A percentile compares a stretch with the other conserved stretches of the same genome.
phyloP scores from a whole-genome alignment of 2,329 filamentous ascomycete species.

The Xylaria hypoxylon region DNA sequence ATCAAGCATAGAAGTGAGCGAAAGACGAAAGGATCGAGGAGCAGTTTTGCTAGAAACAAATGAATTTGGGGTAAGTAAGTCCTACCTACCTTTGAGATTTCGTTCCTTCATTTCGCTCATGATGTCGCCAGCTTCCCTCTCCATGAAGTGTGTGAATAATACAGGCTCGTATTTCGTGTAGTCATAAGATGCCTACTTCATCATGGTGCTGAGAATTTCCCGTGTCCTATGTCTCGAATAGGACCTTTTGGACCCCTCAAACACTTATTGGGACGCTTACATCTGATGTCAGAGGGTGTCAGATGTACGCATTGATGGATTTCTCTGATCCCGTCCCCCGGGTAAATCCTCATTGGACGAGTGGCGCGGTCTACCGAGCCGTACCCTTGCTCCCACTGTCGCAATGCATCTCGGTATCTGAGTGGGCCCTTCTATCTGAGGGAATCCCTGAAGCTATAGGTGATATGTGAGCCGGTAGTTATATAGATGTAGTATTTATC shows the following conservation, averaged over 20 bases:
- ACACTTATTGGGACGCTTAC: not conserved
- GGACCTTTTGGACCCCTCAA: no score
- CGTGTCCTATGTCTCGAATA: not conserved
- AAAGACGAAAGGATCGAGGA: not conserved
- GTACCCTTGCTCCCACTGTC: slow-evolving; percentile 25
- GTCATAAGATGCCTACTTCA: not conserved
- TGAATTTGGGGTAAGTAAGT: not conserved
- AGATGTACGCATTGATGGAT: slow-evolving; percentile 24
- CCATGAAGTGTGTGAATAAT: not conserved
- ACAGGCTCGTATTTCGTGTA: not conserved
- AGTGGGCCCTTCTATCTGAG: not conserved
- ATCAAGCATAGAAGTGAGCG: not conserved
- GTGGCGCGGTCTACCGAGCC: slow-evolving; percentile 6
- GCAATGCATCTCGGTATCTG: slow-evolving; percentile 24
- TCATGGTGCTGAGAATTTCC: not conserved
- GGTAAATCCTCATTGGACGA: slow-evolving; percentile 26
- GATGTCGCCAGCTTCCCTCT: not conserved
- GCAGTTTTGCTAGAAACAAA: not conserved
- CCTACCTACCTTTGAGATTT: not conserved
- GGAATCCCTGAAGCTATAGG: not conserved
- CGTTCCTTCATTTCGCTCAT: no score
- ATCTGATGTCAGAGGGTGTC: not conserved
- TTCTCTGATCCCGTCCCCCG: slow-evolving; percentile 6
- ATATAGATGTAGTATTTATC: not conserved
- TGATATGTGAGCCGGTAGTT: not conserved